Conservation (phyloP, 306 rosid species). For the Trifolium dubium region DNA sequence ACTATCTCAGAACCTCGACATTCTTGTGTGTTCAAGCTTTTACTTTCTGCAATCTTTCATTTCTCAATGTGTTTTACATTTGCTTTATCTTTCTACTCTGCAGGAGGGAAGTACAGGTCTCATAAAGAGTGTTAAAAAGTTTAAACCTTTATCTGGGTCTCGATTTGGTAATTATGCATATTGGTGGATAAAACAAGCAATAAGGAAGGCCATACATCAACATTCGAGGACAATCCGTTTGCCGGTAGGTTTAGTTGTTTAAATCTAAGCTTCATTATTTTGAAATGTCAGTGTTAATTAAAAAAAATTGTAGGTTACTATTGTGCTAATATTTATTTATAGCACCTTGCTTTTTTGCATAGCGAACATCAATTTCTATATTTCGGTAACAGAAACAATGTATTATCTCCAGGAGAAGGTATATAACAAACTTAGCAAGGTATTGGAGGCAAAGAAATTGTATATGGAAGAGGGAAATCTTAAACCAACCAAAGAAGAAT, state of each 20-base stretch:
- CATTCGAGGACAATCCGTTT: conserved; percentile 86
- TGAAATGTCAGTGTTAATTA: conserved; percentile 23
- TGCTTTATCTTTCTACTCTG: conserved; percentile 4
- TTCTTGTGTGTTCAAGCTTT: background rate
- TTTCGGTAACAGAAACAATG: conserved; percentile 22
- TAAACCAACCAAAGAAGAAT: conserved; percentile 76
- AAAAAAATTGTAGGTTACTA: background rate
- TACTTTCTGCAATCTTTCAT: background rate
- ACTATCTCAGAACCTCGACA: background rate
- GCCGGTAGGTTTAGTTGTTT: conserved; percentile 59
- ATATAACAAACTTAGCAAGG: conserved; percentile 66
- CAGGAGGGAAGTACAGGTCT: conserved; percentile 96
- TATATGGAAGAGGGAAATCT: conserved; percentile 76
- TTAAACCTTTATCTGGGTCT: conserved; percentile 79
- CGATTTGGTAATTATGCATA: conserved; percentile 82
- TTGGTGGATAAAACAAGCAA: conserved; percentile 83
- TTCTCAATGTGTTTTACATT: background rate
- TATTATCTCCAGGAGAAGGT: conserved; percentile 72
- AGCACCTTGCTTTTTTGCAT: conserved; percentile 31
- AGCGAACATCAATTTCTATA: conserved; percentile 22
- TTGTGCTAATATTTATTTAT: background rate
- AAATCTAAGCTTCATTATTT: conserved; percentile 30
- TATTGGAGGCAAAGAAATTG: conserved; percentile 73
- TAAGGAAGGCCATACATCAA: conserved; percentile 74
- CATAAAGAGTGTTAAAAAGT: conserved; percentile 83